Conservation (phyloP, 2,329 filamentous ascomycete species). For the Seiridium cupressi region DNA sequence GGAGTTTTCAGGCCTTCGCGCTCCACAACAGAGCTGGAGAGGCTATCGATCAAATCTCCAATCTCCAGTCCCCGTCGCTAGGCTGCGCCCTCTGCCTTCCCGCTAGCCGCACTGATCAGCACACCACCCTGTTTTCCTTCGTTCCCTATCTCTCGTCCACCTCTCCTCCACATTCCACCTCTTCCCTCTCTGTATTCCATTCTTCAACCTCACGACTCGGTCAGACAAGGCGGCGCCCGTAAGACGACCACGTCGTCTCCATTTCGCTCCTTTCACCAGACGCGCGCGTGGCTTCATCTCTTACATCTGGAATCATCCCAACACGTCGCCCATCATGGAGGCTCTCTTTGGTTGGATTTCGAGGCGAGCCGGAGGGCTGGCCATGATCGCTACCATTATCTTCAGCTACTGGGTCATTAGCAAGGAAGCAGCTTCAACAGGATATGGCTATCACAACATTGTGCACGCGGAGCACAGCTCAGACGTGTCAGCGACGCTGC, state of each 20-base stretch:
- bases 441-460: conserved; percentile 44
- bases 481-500: background rate
- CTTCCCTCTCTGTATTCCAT: conserved; percentile 10
- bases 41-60: conserved; percentile 5
- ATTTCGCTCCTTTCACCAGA: conserved; percentile 9
- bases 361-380: conserved; percentile 53
- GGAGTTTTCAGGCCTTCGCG: background rate
- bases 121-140: conserved; percentile 13
- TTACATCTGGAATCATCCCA: conserved; percentile 16
- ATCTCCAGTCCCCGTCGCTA: conserved; percentile 7
- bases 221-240: conserved; percentile 10
- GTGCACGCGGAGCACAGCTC: conserved; percentile 29
- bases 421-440: conserved; percentile 42
- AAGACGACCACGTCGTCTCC: conserved; percentile 3
- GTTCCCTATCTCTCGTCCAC: conserved; percentile 9
- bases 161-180: conserved; percentile 13
- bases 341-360: conserved; percentile 53
- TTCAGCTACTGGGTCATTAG: conserved; percentile 57
- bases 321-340: conserved; percentile 35
- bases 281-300: conserved; percentile 15
- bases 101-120: conserved; percentile 8
- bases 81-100: conserved; percentile 9
- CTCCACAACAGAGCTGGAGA: background rate
- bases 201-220: conserved; percentile 10
- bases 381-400: conserved; percentile 46